phyloP scores from a whole-genome alignment of 2,329 filamentous ascomycete genomes.

The Colletotrichum camelliae region DNA sequence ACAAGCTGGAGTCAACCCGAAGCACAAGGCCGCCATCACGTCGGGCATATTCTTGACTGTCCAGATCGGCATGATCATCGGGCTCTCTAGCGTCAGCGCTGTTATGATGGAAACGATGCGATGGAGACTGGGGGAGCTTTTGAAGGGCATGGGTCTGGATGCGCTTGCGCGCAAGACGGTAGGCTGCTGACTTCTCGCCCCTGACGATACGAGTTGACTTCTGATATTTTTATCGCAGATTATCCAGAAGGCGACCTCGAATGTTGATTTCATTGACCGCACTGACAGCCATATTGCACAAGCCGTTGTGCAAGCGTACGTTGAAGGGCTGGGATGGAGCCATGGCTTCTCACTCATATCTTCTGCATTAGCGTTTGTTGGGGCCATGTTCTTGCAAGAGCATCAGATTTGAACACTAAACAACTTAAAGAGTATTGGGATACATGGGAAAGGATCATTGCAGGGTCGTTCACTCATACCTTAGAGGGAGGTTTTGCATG shows the following conservation, averaged over 20 bases:
- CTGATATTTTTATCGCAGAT: constrained; percentile 27
- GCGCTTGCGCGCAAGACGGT: constrained; percentile 16
- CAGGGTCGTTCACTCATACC: neutral
- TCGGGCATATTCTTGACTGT: constrained; percentile 44
- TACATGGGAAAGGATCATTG: neutral
- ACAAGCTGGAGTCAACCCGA: constrained; percentile 42
- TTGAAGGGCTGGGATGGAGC: constrained; percentile 38
- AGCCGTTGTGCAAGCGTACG: constrained; percentile 36
- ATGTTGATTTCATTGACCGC: constrained; percentile 35
- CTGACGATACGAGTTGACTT: neutral
- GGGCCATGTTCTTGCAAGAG: constrained; percentile 32
- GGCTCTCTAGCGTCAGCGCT: constrained; percentile 42
- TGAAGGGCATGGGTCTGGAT: constrained; percentile 19
- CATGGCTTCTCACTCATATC: constrained; percentile 36
- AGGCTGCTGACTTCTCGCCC: neutral
- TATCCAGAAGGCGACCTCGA: constrained; percentile 34
- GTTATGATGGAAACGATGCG: constrained; percentile 30
- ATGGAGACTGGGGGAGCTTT: constrained; percentile 18
- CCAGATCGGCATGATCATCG: constrained; percentile 42
- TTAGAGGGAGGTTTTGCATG: neutral
- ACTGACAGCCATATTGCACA: constrained; percentile 27
- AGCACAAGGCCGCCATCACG: constrained; percentile 44
- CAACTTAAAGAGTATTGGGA: neutral
- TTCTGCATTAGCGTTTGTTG: constrained; percentile 28
- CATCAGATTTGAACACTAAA: constrained; percentile 18